A percentile compares a stretch with the other conserved stretches of the same genome.
Evolutionary conservation across 768 basidiomycete genomes (phyloP).

Genomic region (Leccinum fibrillosum): DNA sequence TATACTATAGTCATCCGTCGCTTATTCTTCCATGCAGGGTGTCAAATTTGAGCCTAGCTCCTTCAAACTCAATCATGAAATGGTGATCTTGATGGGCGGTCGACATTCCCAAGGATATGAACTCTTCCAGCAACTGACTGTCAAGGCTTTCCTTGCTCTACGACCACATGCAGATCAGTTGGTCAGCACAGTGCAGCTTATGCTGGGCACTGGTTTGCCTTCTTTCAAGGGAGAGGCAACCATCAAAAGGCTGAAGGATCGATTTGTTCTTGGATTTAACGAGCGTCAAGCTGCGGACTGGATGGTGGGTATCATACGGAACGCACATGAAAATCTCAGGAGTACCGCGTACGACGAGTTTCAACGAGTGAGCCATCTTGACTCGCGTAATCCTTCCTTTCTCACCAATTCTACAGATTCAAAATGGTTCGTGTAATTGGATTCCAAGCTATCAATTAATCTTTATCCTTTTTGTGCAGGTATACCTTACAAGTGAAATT

Average conservation of each 20-base stretch:
- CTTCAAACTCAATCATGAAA: slow-evolving; percentile 98
- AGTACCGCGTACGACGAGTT: slow-evolving; percentile 96
- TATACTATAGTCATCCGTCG: neutral
- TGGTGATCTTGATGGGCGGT: slow-evolving; percentile 98
- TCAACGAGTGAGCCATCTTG: slow-evolving; percentile 61
- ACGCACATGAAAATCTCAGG: slow-evolving; percentile 93
- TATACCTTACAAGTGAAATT: slow-evolving; percentile 29
- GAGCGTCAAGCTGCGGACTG: slow-evolving; percentile 92
- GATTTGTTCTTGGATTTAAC: slow-evolving; percentile 77
- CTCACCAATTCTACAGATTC: slow-evolving; percentile 34
- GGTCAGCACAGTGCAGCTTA: slow-evolving; percentile 82
- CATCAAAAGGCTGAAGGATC: slow-evolving; percentile 79
- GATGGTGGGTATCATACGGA: slow-evolving; percentile 85
- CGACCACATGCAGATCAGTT: slow-evolving; percentile 93
- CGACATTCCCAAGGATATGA: slow-evolving; percentile 91
- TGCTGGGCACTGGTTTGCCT: slow-evolving; percentile 93
- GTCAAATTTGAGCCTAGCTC: slow-evolving; percentile 98
- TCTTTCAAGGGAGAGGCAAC: slow-evolving; percentile 97
- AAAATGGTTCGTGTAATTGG: slow-evolving; percentile 39
- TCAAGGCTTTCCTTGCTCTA: slow-evolving; percentile 95
- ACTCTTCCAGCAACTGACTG: slow-evolving; percentile 87
- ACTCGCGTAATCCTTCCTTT: neutral
- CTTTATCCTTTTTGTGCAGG: slow-evolving; percentile 16
- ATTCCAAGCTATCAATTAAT: neutral
- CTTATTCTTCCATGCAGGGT: slow-evolving; percentile 51